Conservation (phyloP, 176 grass and related monocot species). For the Zizania latifolia region DNA sequence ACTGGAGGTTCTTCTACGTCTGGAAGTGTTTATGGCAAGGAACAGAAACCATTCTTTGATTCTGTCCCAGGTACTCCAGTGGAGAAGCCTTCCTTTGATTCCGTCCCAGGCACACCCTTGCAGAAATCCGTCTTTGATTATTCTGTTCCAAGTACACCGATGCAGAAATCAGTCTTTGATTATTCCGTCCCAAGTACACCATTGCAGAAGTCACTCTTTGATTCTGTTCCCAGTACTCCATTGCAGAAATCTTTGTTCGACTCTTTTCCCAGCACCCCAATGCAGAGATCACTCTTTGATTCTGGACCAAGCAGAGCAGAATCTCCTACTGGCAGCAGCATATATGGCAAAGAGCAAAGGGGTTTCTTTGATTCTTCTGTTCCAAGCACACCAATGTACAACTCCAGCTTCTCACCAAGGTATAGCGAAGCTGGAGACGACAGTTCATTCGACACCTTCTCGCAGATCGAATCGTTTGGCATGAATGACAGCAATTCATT, state of each 20-base stretch:
- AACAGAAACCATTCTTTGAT: constrained; percentile 57
- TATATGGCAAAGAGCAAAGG: constrained; percentile 51
- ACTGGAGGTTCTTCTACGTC: constrained; percentile 60
- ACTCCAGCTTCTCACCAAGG: constrained; percentile 76
- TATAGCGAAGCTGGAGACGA: constrained; percentile 85
- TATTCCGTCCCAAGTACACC: constrained; percentile 62
- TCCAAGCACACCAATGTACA: constrained; percentile 79
- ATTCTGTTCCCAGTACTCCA: constrained; percentile 40
- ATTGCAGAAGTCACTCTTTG: constrained; percentile 42
- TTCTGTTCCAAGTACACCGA: constrained; percentile 41
- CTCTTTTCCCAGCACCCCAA: constrained; percentile 61
- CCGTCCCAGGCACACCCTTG: constrained; percentile 53
- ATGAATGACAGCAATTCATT: constrained; percentile 41
- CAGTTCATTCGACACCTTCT: constrained; percentile 74
- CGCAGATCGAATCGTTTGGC: constrained; percentile 52
- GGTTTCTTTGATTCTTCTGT: constrained; percentile 74
- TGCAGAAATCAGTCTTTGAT: constrained; percentile 57
- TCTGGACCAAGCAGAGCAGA: constrained; percentile 58
- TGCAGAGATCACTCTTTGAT: constrained; percentile 58
- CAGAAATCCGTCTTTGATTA: constrained; percentile 54
- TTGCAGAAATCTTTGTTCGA: constrained; percentile 61
- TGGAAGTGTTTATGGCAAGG: constrained; percentile 38
- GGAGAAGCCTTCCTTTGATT: constrained; percentile 64
- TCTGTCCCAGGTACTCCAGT: constrained; percentile 56
- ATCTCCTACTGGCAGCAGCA: constrained; percentile 49